Base-by-base conservation (phyloP, 176 grass and related monocot genomes). In the Hsuehochloa calcarea region DNA sequence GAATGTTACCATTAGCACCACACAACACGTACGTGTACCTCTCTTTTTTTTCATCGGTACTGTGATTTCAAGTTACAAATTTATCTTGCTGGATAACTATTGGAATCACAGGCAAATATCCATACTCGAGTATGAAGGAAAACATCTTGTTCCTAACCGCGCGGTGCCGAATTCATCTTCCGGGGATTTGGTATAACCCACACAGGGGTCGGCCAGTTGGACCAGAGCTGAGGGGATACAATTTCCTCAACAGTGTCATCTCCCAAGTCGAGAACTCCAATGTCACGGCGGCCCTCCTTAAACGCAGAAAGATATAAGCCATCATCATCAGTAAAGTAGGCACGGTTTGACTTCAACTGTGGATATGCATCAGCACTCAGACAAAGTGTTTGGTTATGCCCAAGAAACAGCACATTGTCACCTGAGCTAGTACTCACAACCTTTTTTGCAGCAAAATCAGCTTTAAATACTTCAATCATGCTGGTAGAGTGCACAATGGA, bases 181-280 rank as follows among this genome's bases (percentile, higher is more conserved):
- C 62, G 47, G 12, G 45, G 78, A 67, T 67, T 80, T 80, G 45
- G 78, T 47, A 80, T 14, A 27, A 80, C 6, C 78, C 62, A 80
- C 27, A 67, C 29, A 16, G 78, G 64, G 27, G 27, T 37, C 17
- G 78, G 45, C 45, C 49, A 81, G 65, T 70, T 56, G 34, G 65
- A 81, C 79, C 65, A 70, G 70, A 70, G 2, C 47, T 27, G 49
- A 70, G 65, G 79, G 3, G 65, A 70, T 29, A 11, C 50, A 41
- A 81, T 56, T 56, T 70, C 51, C 12, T 58, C 14, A 0, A 3
- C 39, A 34, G 1, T 27, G 50, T 7, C 39, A 55, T 56, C 58
- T 43, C 40, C 79, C 14, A 81, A 43, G 65, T 81, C n/a, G 68
- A 81, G 13, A 17, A 69, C 35, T 43, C 49, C 79, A 19, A 68